These are phyloP conservation scores for Sclerotinia borealis DNA, from an alignment of 2,329 filamentous ascomycete genomes.

Conservation along the genomic window DNA sequence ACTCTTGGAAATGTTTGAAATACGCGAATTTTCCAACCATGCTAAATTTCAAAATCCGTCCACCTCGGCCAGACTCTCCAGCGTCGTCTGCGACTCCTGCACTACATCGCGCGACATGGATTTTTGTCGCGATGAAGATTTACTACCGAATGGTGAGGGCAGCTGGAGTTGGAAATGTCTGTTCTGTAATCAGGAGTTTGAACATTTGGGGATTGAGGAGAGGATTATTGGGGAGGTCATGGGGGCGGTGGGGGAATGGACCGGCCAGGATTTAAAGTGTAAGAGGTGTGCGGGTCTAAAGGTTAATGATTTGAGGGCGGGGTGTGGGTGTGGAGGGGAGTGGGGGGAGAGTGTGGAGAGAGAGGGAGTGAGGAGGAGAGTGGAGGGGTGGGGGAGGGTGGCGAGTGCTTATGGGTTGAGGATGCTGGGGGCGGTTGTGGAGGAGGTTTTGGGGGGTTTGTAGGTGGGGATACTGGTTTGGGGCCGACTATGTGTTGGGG, in stretches of 20 bases:
- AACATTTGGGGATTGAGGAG: slow-evolving; percentile 80
- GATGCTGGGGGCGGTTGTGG: slow-evolving; percentile 73
- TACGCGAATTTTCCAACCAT: slow-evolving; percentile 86
- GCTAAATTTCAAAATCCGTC: slow-evolving; percentile 86
- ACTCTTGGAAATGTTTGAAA: slow-evolving; percentile 81
- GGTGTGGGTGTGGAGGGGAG: slow-evolving; percentile 84
- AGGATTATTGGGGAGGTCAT: slow-evolving; percentile 71
- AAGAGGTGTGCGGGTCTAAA: slow-evolving; percentile 62
- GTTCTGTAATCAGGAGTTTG: slow-evolving; percentile 69
- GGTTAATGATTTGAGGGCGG: slow-evolving; percentile 92
- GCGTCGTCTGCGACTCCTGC: slow-evolving; percentile 84
- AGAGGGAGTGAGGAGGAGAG: slow-evolving; percentile 55
- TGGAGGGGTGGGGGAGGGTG: slow-evolving; percentile 69
- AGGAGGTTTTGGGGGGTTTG: slow-evolving; percentile 49
- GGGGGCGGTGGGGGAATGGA: slow-evolving; percentile 70
- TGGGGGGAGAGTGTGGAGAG: slow-evolving; percentile 71
- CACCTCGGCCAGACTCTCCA: slow-evolving; percentile 63
- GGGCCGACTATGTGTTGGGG: no score
- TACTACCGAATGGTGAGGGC: slow-evolving; percentile 49
- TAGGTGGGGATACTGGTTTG: slow-evolving; percentile 23
- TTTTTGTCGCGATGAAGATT: slow-evolving; percentile 80
- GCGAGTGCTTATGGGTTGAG: slow-evolving; percentile 72
- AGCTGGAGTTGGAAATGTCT: slow-evolving; percentile 63
- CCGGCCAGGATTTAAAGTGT: slow-evolving; percentile 85
- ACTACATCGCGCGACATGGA: slow-evolving; percentile 85